Percentiles rank a stretch among this genome's conserved stretches.
These are phyloP conservation scores for Alternaria hordeiaustralica DNA, from an alignment of 2,329 filamentous ascomycete genomes.

Conservation along the genomic window DNA sequence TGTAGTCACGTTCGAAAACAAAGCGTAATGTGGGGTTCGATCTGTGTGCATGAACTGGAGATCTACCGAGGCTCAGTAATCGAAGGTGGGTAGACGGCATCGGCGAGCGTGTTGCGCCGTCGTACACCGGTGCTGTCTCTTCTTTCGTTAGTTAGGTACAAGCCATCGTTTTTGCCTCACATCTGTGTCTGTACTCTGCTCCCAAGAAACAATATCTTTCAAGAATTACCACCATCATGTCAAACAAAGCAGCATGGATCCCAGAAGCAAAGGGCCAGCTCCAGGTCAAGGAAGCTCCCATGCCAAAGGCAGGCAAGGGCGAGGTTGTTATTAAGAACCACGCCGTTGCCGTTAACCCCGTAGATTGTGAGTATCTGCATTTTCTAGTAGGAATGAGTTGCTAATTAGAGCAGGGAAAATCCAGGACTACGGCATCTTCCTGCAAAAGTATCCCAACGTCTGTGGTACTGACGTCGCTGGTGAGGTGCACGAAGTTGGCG, in stretches of 20 bases:
- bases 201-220: not conserved
- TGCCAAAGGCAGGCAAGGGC: conserved; percentile 35
- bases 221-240: conserved; percentile 22
- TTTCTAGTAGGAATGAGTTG: not conserved
- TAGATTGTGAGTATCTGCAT: conserved; percentile 31
- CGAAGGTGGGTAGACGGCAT: not conserved
- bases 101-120: not conserved
- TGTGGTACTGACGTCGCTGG: conserved; percentile 55
- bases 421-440: conserved; percentile 44
- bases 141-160: not conserved
- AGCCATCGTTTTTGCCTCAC: not conserved
- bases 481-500: conserved; percentile 55
- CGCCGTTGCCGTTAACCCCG: conserved; percentile 43
- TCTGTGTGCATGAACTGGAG: not conserved
- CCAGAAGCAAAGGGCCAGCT: conserved; percentile 36
- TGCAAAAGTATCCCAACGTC: conserved; percentile 44
- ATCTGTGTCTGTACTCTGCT: not conserved
- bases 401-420: conserved; percentile 36
- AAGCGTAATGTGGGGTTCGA: not conserved
- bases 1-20: not conserved
- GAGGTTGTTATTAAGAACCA: conserved; percentile 45
- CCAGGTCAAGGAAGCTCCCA: conserved; percentile 37
- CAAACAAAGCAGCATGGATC: conserved; percentile 45
- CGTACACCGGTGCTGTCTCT: not conserved
- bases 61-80: not conserved